phyloP scores from a whole-genome alignment of 352 stramenopile species.

The Phytophthora pisi region DNA sequence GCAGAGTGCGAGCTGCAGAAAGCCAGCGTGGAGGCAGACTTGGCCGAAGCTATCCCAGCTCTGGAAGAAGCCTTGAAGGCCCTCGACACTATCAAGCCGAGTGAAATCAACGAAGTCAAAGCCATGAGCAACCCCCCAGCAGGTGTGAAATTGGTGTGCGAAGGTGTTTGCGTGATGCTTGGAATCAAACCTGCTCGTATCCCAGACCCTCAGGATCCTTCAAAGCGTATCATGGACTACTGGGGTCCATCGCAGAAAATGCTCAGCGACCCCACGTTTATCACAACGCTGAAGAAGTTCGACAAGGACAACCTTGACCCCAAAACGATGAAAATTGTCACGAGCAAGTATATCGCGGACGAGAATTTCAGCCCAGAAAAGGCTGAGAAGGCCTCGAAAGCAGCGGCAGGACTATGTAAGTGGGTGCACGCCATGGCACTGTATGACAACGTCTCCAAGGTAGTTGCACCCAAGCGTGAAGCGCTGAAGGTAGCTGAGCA shows the following conservation, averaged over 20 bases:
- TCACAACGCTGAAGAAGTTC: constrained; percentile 92
- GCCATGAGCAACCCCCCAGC: constrained; percentile 92
- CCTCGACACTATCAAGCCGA: constrained; percentile 92
- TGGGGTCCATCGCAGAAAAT: constrained; percentile 95
- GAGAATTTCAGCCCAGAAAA: constrained; percentile 93
- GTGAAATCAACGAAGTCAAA: constrained; percentile 95
- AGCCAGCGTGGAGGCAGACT: constrained; percentile 84
- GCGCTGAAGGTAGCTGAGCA: constrained; percentile 84
- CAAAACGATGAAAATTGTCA: constrained; percentile 90
- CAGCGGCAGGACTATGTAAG: constrained; percentile 92
- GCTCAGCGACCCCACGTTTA: constrained; percentile 92
- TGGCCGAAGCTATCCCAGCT: constrained; percentile 93
- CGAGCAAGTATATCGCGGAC: constrained; percentile 91
- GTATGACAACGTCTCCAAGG: constrained; percentile 94
- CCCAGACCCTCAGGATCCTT: constrained; percentile 90
- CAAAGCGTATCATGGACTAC: constrained; percentile 95
- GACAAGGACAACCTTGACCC: constrained; percentile 90
- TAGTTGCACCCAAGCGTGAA: constrained; percentile 93
- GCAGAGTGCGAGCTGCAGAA: constrained; percentile 91
- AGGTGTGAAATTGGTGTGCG: constrained; percentile 93
- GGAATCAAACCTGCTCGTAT: constrained; percentile 93
- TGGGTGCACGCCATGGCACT: constrained; percentile 94
- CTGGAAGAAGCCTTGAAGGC: constrained; percentile 94
- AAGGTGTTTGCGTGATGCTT: constrained; percentile 95
- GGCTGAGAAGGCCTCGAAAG: constrained; percentile 93